Percentiles rank a stretch among this genome's conserved stretches.
Conservation (phyloP, 2,329 filamentous ascomycete species). For the Fusarium burgessii region DNA sequence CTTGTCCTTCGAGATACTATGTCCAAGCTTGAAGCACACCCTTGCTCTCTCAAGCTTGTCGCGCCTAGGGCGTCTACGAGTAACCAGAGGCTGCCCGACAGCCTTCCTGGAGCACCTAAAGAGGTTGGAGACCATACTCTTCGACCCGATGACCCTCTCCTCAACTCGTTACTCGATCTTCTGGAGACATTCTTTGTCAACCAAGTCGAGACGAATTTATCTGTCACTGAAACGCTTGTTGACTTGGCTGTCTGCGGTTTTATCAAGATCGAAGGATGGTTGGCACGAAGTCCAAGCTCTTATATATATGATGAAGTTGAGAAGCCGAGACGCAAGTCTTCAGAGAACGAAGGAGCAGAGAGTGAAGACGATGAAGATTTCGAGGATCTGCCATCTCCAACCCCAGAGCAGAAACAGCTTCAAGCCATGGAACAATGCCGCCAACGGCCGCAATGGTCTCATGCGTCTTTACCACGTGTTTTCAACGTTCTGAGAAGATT, state of each 20-base stretch:
- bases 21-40: constrained; percentile 76
- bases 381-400: constrained; percentile 25
- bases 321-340: constrained; percentile 15
- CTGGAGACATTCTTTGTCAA: constrained; percentile 89
- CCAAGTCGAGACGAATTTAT: constrained; percentile 89
- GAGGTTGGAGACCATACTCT: constrained; percentile 72
- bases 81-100: constrained; percentile 68
- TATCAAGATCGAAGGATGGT: constrained; percentile 90
- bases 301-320: constrained; percentile 64
- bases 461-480: constrained; percentile 64
- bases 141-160: constrained; percentile 70
- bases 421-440: constrained; percentile 64
- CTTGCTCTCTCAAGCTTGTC: constrained; percentile 77
- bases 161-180: constrained; percentile 75
- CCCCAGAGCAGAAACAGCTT: constrained; percentile 53
- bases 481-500: constrained; percentile 70
- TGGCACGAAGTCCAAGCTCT: constrained; percentile 77
- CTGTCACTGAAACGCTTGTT: constrained; percentile 84
- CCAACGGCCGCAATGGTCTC: constrained; percentile 65
- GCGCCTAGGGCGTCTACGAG: constrained; percentile 69
- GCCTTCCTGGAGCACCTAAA: constrained; percentile 69
- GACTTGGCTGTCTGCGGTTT: constrained; percentile 87
- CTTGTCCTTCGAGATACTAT: constrained; percentile 78
- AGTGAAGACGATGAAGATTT: constrained; percentile 40
- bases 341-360: constrained; percentile 28